Evolutionary conservation across 768 basidiomycete genomes (phyloP), one percentile per base, ranked within the genome.

Genomic region (Tephrocybe sp.): DNA sequence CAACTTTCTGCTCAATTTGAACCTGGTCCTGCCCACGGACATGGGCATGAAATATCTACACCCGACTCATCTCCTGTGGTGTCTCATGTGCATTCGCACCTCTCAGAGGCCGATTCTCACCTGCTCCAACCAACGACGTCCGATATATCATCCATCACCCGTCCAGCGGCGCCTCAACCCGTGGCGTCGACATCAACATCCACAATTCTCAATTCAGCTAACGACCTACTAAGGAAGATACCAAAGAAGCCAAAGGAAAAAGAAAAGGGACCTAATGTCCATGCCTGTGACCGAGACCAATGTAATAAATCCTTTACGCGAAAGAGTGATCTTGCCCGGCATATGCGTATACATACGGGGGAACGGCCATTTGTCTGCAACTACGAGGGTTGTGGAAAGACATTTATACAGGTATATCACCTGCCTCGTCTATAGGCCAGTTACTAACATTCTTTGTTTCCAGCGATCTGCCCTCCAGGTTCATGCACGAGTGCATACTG

Each of bases 391-490:
- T 94, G 91, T 50, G 88, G 89, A 44, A 94, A 94, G 73, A 88
- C 88, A 2, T 94, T 94, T 59, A 93, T 94, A 59, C 91, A 94
- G 80, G 91, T 91, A 65, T 47, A 66, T 45, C 40, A 30, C 27
- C 30, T 33, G 47, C 21, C 22, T 31, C 39, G 22, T 40, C 40
- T 21, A 15, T 48, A 23, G 15, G 25, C 34, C 27, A n/a, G 41
- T 43, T 33, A 38, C 55, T 53, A 38, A 52, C 6, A 3, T 38
- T 38, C 43, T 38, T 21, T 44, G 57, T 54, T 51, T 53, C 52
- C 65, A 95, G 88, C 83, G 90, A 46, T 94, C 91, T 16, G 92
- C 92, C 22, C 72, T 95, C 49, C 89, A 90, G 53, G 92, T 95
- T 1, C 93, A 95, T 64, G 74, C 78, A 43, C 84, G 93, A 16